A percentile compares a stretch with the other conserved stretches of the same genome.
Conservation (phyloP, 2,329 filamentous ascomycete genomes). For the Phialemoniopsis sp. region DNA sequence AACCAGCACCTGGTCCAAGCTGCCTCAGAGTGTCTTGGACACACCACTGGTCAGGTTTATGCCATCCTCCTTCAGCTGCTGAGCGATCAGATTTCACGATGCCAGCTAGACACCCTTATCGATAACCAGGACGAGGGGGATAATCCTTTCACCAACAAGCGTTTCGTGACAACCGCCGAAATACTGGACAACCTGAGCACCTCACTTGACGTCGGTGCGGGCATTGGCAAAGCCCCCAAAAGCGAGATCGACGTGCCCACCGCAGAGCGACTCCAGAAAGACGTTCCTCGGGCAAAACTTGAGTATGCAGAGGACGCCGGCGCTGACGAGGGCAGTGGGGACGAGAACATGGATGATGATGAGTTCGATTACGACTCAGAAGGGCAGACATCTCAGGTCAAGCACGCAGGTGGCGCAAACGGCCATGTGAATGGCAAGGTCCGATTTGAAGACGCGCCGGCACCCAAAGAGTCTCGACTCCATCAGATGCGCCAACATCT, state of each 20-base stretch:
- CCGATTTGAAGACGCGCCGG: conserved; percentile 45
- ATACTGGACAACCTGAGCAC: conserved; percentile 51
- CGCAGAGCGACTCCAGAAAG: conserved; percentile 40
- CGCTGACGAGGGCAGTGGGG: conserved; percentile 22
- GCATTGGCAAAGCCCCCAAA: conserved; percentile 51
- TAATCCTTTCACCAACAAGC: conserved; percentile 20
- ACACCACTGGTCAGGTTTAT: conserved; percentile 75
- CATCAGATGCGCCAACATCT: conserved; percentile 68
- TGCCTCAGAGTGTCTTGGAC: conserved; percentile 65
- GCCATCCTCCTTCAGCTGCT: conserved; percentile 66
- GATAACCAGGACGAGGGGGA: conserved; percentile 35
- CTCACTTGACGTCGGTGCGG: conserved; percentile 46
- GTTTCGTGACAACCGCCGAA: conserved; percentile 48
- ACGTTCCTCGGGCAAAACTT: conserved; percentile 20
- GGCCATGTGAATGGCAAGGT: conserved; percentile 29
- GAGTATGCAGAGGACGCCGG: conserved; percentile 27
- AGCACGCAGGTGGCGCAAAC: conserved; percentile 10
- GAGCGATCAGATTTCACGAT: conserved; percentile 64
- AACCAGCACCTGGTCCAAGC: conserved; percentile 74
- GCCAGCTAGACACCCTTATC: conserved; percentile 54
- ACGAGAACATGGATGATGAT: conserved; percentile 7
- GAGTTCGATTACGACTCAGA: conserved; percentile 26
- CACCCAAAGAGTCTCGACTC: conserved; percentile 40
- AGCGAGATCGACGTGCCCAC: conserved; percentile 41
- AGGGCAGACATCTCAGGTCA: conserved; percentile 4